phyloP scores from a whole-genome alignment of 202 grass and related monocot species.

The Panicum virgatum region DNA sequence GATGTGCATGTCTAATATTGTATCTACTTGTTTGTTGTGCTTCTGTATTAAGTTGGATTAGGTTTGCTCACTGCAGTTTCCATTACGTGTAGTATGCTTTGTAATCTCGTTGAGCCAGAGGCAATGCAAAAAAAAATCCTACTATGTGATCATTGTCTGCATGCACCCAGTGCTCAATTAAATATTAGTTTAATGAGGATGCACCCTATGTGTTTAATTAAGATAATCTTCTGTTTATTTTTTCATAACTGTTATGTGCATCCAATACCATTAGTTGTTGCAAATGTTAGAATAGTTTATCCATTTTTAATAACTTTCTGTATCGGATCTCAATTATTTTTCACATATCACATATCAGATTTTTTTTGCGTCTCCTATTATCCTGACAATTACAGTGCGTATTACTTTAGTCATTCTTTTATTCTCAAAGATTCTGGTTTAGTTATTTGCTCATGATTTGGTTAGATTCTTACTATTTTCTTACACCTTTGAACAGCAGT shows the following conservation, averaged over 20 bases:
- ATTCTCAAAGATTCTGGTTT: not conserved
- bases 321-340: too few species aligned
- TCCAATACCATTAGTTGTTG: too few species aligned
- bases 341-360: too few species aligned
- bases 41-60: too few species aligned
- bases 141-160: not conserved
- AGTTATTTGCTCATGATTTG: not conserved
- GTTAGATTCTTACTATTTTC: not conserved
- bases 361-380: too few species aligned
- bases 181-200: not conserved
- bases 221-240: not conserved
- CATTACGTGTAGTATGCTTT: not conserved
- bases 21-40: not conserved
- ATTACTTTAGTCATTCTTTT: not conserved
- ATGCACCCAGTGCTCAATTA: not conserved
- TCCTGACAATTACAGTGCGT: not conserved
- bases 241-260: too few species aligned
- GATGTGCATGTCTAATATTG: not conserved
- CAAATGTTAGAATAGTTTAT: too few species aligned
- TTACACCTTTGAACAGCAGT: conserved; percentile 1
- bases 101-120: not conserved
- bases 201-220: not conserved
- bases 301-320: too few species aligned
- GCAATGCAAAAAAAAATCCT: not conserved
- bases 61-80: not conserved